Percentiles rank a stretch among this genome's conserved stretches.
Conservation (phyloP, 768 basidiomycete species). For the Termitomyces sp. region DNA sequence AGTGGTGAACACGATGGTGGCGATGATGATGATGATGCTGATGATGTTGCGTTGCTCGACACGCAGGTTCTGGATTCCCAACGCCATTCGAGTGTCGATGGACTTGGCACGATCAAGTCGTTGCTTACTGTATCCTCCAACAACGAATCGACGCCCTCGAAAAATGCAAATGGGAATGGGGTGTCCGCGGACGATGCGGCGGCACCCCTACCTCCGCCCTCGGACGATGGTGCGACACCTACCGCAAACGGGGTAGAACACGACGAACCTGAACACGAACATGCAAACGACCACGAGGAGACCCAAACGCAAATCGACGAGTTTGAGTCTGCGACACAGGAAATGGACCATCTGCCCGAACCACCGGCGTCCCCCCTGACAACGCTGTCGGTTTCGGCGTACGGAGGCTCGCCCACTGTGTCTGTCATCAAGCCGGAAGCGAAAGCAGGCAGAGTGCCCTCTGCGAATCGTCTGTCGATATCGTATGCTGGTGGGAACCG, state of each 20-base stretch:
- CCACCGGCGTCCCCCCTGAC: conserved; percentile 56
- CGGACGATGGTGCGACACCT: conserved; percentile 5
- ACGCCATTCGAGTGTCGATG: neutral
- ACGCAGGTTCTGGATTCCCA: conserved; percentile 30
- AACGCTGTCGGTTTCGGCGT: conserved; percentile 41
- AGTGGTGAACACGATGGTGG: conserved; percentile 36
- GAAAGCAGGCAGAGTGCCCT: conserved; percentile 49
- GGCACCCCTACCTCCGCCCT: conserved; percentile 11
- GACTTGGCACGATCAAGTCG: neutral
- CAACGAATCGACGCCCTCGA: no score
- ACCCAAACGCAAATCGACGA: conserved; percentile 17
- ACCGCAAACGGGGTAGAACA: conserved; percentile 17
- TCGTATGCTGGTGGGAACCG: conserved; percentile 89
- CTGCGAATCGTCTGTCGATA: conserved; percentile 88
- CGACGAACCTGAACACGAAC: conserved; percentile 10
- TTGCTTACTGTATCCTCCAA: neutral
- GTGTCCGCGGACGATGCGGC: no score
- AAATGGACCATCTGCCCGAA: conserved; percentile 50
- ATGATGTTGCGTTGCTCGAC: conserved; percentile 38
- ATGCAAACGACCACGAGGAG: conserved; percentile 10
- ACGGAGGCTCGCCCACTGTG: conserved; percentile 42
- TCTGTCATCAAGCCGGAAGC: conserved; percentile 27
- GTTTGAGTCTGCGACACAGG: conserved; percentile 17
- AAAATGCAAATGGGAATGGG: no score
- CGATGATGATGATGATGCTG: conserved; percentile 12